Conservation (phyloP, 768 basidiomycete genomes). For the Termitomyces sp. region DNA sequence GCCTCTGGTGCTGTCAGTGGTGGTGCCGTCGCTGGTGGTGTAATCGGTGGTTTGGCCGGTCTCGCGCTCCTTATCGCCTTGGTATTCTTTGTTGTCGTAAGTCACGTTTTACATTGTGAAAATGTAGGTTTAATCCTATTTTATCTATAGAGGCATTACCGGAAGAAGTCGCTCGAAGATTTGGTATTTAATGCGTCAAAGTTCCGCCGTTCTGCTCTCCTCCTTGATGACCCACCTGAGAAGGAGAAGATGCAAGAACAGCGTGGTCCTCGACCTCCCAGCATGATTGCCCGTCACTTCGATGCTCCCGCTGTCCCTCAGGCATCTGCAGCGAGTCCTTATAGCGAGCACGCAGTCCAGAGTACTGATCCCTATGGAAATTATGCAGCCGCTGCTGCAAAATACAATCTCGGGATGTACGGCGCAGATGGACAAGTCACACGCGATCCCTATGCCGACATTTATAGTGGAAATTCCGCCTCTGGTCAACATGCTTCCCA, state of each 20-base stretch:
- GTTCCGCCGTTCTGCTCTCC: conserved; percentile 46
- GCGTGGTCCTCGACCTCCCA: conserved; percentile 17
- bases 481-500: conserved; percentile 11
- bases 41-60: conserved; percentile 18
- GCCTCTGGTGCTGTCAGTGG: conserved; percentile 11
- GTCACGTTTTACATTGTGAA: neutral
- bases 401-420: conserved; percentile 15
- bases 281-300: conserved; percentile 24
- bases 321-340: conserved; percentile 9
- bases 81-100: conserved; percentile 20
- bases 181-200: conserved; percentile 41
- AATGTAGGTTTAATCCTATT: neutral
- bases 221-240: conserved; percentile 25
- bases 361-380: conserved; percentile 13
- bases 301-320: conserved; percentile 14
- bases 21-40: conserved; percentile 20
- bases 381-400: conserved; percentile 10
- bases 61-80: conserved; percentile 15
- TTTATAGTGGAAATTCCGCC: conserved; percentile 8
- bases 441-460: conserved; percentile 11
- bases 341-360: conserved; percentile 8
- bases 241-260: conserved; percentile 11
- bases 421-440: conserved; percentile 14
- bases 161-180: conserved; percentile 25
- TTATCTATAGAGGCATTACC: conserved; percentile 26